Evolutionary conservation across 805 yeast species (phyloP).

Genomic region (Maudiozyma turicensis): DNA sequence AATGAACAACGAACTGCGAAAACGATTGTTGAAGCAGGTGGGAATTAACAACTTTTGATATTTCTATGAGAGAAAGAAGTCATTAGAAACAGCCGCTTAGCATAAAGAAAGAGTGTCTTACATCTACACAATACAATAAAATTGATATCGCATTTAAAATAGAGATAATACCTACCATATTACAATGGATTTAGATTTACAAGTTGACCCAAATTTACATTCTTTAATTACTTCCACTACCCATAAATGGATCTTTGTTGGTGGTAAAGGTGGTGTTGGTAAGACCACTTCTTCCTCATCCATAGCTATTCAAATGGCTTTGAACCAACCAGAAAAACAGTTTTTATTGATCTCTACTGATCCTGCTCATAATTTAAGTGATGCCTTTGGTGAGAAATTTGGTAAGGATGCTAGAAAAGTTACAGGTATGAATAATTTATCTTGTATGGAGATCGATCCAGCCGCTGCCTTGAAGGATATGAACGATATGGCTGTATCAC

Average conservation of each 20-base stretch:
- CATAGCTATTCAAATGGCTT: constrained; percentile 86
- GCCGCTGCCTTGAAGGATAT: constrained; percentile 87
- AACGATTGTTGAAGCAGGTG: too few relatives aligned
- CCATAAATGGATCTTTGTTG: constrained; percentile 94
- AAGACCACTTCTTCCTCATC: constrained; percentile 97
- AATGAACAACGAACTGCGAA: too few relatives aligned
- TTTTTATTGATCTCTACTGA: constrained; percentile 90
- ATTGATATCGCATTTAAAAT: neutral
- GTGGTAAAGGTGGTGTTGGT: constrained; percentile 99
- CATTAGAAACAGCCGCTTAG: too few relatives aligned
- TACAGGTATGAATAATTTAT: constrained; percentile 76
- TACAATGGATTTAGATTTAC: constrained; percentile 46
- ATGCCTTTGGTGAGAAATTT: constrained; percentile 96
- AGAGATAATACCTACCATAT: neutral
- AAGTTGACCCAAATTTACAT: constrained; percentile 62
- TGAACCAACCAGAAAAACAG: constrained; percentile 66
- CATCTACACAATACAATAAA: too few relatives aligned
- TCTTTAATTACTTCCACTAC: constrained; percentile 57
- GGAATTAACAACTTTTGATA: too few relatives aligned
- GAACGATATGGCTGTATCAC: constrained; percentile 39
- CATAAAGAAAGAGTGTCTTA: too few relatives aligned
- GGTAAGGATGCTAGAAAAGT: constrained; percentile 94
- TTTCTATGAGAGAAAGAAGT: too few relatives aligned
- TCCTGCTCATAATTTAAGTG: constrained; percentile 96
- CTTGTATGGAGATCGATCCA: constrained; percentile 99